Conservation (phyloP, 345 rosid species). For the Laguncularia racemosa region DNA sequence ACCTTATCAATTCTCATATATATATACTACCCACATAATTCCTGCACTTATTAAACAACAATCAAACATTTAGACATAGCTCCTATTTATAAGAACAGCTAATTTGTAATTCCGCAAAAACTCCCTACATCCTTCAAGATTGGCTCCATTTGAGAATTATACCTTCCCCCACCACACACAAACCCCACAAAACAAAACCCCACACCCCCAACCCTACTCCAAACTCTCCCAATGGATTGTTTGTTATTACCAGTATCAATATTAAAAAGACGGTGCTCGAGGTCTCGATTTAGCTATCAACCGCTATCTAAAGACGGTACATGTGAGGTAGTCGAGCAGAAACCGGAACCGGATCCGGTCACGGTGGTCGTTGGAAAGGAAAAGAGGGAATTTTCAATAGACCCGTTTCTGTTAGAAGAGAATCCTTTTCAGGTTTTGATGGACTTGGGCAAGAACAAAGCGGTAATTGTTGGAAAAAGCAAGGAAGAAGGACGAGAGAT, state of each 20-base stretch:
- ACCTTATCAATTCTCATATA: too few species aligned
- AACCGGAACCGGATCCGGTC: conserved; percentile 23
- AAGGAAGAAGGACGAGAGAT: conserved; percentile 21
- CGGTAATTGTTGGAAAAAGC: background rate
- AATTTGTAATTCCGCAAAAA: too few species aligned
- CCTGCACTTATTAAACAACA: too few species aligned
- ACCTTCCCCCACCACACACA: too few species aligned
- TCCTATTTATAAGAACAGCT: too few species aligned
- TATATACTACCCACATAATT: too few species aligned
- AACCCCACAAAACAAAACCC: too few species aligned
- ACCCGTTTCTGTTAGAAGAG: conserved; percentile 55
- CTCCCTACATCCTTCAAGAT: too few species aligned
- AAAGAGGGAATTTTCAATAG: conserved; percentile 62
- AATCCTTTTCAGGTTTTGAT: conserved; percentile 59
- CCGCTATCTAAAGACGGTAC: conserved; percentile 17
- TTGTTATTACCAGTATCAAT: conserved; percentile 49
- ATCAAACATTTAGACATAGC: too few species aligned
- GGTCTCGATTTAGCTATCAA: conserved; percentile 39
- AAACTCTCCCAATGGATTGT: conserved; percentile 46
- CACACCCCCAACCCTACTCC: too few species aligned
- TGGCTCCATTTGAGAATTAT: background rate
- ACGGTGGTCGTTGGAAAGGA: conserved; percentile 84
- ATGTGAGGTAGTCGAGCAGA: conserved; percentile 4
- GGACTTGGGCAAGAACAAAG: conserved; percentile 15
- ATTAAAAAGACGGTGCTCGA: conserved; percentile 27